A percentile compares a stretch with the other conserved stretches of the same genome.
These are phyloP conservation scores for Silene uniflora DNA, from an alignment of 148 eudicot species.

Conservation along the genomic window DNA sequence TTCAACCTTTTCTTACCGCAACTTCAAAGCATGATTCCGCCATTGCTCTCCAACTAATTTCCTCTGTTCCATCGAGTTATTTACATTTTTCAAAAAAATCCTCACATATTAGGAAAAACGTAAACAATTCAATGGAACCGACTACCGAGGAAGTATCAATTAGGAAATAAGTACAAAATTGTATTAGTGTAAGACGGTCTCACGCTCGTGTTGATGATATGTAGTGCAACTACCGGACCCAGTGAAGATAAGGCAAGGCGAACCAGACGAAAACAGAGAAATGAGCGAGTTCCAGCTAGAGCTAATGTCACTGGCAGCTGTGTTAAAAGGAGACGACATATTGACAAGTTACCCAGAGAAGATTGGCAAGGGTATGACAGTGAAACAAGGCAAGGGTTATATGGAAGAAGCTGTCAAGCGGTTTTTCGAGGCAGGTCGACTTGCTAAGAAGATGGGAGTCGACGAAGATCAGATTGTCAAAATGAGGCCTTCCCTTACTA, in stretches of 20 bases:
- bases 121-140: too few relatives aligned
- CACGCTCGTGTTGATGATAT: neutral
- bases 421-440: conserved; percentile 60
- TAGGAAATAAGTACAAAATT: too few relatives aligned
- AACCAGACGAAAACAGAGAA: conserved; percentile 65
- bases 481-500: conserved; percentile 80
- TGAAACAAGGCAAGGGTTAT: conserved; percentile 63
- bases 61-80: too few relatives aligned
- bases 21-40: too few relatives aligned
- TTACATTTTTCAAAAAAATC: too few relatives aligned
- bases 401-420: conserved; percentile 66
- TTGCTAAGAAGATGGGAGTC: conserved; percentile 68
- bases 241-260: conserved; percentile 52
- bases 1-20: too few relatives aligned
- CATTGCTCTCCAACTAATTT: too few relatives aligned
- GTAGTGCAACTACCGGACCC: conserved; percentile 72
- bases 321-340: conserved; percentile 66
- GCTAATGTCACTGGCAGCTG: conserved; percentile 75
- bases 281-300: conserved; percentile 82
- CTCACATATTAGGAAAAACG: too few relatives aligned
- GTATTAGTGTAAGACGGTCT: too few relatives aligned
- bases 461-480: conserved; percentile 59
- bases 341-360: conserved; percentile 41
- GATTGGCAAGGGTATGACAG: conserved; percentile 53
- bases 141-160: too few relatives aligned